These are phyloP conservation scores for Alopecurus myosuroides DNA, from an alignment of 176 grass and related monocot species.

Conservation along the genomic window DNA sequence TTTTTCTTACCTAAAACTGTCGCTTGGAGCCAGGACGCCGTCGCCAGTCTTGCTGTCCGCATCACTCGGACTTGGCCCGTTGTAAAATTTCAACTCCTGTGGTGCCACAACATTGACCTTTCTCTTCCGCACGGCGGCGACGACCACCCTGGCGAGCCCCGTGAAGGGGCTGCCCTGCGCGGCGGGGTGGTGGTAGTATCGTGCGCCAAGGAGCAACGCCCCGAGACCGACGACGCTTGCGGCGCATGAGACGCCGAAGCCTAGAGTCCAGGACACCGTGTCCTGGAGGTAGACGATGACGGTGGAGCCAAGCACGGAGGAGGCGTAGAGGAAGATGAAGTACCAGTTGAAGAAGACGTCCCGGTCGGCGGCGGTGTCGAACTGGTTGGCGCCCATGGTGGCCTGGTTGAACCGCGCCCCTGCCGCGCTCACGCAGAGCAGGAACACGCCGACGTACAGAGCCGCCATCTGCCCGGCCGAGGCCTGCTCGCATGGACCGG, in stretches of 20 bases:
- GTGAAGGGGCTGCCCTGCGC: constrained; percentile 68
- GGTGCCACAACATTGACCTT: constrained; percentile 2
- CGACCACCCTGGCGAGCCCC: constrained; percentile 42
- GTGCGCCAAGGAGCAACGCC: constrained; percentile 41
- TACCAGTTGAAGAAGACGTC: constrained; percentile 83
- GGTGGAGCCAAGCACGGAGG: constrained; percentile 48
- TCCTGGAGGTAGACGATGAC: constrained; percentile 70
- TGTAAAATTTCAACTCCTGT: constrained; percentile 25
- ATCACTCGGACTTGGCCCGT: neutral
- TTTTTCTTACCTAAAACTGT: constrained; percentile 51
- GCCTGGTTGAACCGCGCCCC: constrained; percentile 65
- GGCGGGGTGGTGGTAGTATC: constrained; percentile 36
- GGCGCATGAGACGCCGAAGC: constrained; percentile 32
- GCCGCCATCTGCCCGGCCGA: constrained; percentile 35
- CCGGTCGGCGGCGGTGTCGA: constrained; percentile 41
- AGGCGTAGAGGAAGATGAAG: constrained; percentile 54
- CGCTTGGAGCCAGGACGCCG: constrained; percentile 11
- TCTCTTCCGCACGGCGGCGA: constrained; percentile 52
- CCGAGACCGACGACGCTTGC: constrained; percentile 25
- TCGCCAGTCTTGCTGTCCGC: neutral
- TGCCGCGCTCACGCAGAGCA: constrained; percentile 50
- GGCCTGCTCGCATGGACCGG: constrained; percentile 28
- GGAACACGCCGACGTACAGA: constrained; percentile 39
- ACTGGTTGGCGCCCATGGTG: constrained; percentile 76
- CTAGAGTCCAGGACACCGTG: constrained; percentile 49